Conservation (phyloP, 2,329 filamentous ascomycete species). For the Neofusicoccum kwambonambiense region DNA sequence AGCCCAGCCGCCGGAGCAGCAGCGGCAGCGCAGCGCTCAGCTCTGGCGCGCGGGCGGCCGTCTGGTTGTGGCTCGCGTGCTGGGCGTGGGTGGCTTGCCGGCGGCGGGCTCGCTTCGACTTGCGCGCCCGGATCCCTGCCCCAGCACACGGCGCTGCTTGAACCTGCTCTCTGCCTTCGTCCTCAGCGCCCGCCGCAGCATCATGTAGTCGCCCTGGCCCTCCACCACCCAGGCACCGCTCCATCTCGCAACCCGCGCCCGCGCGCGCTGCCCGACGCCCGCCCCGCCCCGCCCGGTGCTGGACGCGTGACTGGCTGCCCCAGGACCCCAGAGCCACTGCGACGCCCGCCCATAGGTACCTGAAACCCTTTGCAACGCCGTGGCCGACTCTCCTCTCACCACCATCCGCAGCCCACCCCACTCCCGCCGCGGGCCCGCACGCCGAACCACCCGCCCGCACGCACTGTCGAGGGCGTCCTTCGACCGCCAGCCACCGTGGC, state of each 20-base stretch:
- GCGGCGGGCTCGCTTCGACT: neutral
- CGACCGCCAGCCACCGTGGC: slow-evolving; percentile 29
- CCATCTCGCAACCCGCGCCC: neutral
- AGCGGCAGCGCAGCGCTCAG: neutral
- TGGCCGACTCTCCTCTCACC: neutral
- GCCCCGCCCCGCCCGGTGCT: neutral
- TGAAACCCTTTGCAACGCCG: slow-evolving; percentile 4
- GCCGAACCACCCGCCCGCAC: neutral
- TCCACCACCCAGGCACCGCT: neutral
- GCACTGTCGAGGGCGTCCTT: neutral
- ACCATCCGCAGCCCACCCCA: neutral
- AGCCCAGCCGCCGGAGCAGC: neutral
- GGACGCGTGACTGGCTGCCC: neutral
- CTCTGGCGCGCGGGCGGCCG: neutral
- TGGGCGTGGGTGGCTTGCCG: neutral
- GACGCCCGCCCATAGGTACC: slow-evolving; percentile 5
- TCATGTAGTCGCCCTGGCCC: neutral
- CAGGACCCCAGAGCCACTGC: neutral
- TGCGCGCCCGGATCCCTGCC: neutral
- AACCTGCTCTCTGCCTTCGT: neutral
- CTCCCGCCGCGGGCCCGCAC: neutral
- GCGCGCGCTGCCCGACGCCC: neutral
- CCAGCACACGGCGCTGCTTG: neutral
- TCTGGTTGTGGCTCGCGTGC: neutral
- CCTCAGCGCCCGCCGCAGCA: neutral